Percentiles rank a stretch among this genome's conserved stretches.
Evolutionary conservation across 164 flowering plant genomes (phyloP).

Genomic region (Cinnamomum chago): DNA sequence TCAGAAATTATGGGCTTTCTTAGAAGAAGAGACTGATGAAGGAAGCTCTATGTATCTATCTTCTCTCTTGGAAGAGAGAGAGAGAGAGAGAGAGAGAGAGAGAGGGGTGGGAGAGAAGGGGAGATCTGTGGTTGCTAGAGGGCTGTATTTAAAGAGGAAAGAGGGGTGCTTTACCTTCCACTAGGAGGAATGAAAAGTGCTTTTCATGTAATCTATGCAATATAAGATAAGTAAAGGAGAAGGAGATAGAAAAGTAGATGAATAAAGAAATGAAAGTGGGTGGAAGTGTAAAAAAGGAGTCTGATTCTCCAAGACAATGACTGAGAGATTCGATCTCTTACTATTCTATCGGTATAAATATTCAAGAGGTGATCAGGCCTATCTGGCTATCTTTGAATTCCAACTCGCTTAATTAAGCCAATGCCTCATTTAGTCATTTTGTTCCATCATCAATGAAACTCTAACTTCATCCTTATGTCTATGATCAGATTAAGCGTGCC

Average conservation of each 20-base stretch:
- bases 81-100: neutral
- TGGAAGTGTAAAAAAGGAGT: neutral
- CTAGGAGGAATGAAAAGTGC: slow-evolving; percentile 3
- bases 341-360: too few species aligned
- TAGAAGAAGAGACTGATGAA: neutral
- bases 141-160: slow-evolving; percentile 13
- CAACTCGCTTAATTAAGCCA: too few species aligned
- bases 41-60: neutral
- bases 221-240: neutral
- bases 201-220: neutral
- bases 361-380: too few species aligned
- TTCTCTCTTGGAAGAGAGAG: neutral
- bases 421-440: too few species aligned
- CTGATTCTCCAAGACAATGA: too few species aligned
- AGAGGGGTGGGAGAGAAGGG: slow-evolving; percentile 2
- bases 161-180: neutral
- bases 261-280: neutral
- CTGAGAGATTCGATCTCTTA: too few species aligned
- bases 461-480: too few species aligned
- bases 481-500: too few species aligned
- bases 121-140: slow-evolving; percentile 6
- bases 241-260: neutral
- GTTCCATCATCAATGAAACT: too few species aligned
- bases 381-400: too few species aligned
- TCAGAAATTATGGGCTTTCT: neutral